Percentiles rank a stretch among this genome's conserved stretches.
These are phyloP conservation scores for Kodamaea ohmeri DNA, from an alignment of 1,139 yeast genomes.

Conservation along the genomic window DNA sequence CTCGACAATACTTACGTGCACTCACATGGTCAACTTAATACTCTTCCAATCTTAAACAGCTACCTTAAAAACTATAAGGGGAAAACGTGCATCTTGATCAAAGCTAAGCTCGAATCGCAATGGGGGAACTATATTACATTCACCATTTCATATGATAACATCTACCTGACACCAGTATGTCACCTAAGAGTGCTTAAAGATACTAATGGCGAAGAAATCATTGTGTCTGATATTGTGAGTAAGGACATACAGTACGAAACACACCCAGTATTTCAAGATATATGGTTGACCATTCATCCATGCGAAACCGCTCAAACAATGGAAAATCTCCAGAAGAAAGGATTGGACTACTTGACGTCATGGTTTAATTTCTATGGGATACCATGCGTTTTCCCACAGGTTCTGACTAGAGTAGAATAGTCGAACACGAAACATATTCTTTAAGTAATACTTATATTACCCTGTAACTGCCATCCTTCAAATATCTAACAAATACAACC, in stretches of 20 bases:
- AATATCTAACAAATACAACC: too few relatives aligned
- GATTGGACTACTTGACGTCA: slow-evolving; percentile 20
- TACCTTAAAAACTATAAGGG: slow-evolving; percentile 5
- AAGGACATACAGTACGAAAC: slow-evolving; percentile 14
- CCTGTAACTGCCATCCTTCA: too few relatives aligned
- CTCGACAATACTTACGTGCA: neutral
- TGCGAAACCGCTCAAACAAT: slow-evolving; percentile 31
- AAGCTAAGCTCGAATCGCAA: neutral
- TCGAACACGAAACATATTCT: too few relatives aligned
- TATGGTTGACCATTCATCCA: slow-evolving; percentile 38
- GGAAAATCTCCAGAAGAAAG: slow-evolving; percentile 3
- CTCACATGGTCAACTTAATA: neutral
- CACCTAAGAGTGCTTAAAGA: slow-evolving; percentile 20
- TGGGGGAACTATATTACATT: slow-evolving; percentile 16
- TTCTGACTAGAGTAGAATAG: slow-evolving; percentile 7
- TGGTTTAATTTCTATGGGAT: slow-evolving; percentile 34
- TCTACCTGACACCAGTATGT: slow-evolving; percentile 34
- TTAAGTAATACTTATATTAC: too few relatives aligned
- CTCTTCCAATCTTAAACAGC: slow-evolving; percentile 1
- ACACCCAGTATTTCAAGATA: slow-evolving; percentile 29
- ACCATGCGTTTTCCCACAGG: slow-evolving; percentile 6
- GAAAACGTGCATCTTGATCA: slow-evolving; percentile 7
- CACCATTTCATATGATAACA: slow-evolving; percentile 29
- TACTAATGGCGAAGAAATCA: slow-evolving; percentile 3
- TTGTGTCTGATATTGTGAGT: slow-evolving; percentile 1